Base-by-base conservation (phyloP, 2,329 filamentous ascomycete genomes). In the Nannizziopsis barbatae region DNA sequence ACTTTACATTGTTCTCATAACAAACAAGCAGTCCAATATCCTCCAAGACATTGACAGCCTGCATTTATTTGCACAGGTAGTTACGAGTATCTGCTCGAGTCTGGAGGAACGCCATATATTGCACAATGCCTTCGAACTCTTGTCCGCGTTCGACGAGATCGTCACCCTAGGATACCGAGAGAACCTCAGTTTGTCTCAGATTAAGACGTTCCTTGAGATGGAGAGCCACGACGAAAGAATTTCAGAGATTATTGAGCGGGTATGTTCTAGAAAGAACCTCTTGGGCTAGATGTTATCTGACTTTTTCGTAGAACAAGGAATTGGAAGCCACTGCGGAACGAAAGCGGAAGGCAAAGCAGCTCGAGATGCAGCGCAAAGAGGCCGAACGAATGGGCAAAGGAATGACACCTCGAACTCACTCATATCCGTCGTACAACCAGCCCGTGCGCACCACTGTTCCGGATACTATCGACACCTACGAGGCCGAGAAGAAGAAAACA, bases 171-270 rank as follows among this genome's bases (percentile, higher is more conserved):
- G 92, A 10, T 96, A 98, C 71, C 74, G 92, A 62, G 92, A 98
- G 72, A 98, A 98, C 68, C 72, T 98, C 58, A 93, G 90, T 18
- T 79, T 98, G 60, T 86, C 82, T 69, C 93, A 98, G 71, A 98
- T 98, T 74, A 95, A 93, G 77, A 95, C 92, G 2, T 98, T 98
- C 75, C 70, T 98, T 58, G 93, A 96, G 64, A 98, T 98, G 92
- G 92, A 98, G 69, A 92, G 84, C 68, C 92, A 98, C 62, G 93
- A 98, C 70, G 92, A 98, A 75, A 82, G 92, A 64, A 96, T 98
- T 58, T 92, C 98, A 68, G 92, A 95, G 65, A 98, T 95, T 55
- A 95, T 95, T 63, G 87, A 88, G 53, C 77, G 87, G 65, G 85
- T 90, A 79, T 54, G 75, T 60, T 27, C 41, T 22, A 33, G 20